Conservation (phyloP, 2,329 filamentous ascomycete genomes). For the Diaporthe sp. region DNA sequence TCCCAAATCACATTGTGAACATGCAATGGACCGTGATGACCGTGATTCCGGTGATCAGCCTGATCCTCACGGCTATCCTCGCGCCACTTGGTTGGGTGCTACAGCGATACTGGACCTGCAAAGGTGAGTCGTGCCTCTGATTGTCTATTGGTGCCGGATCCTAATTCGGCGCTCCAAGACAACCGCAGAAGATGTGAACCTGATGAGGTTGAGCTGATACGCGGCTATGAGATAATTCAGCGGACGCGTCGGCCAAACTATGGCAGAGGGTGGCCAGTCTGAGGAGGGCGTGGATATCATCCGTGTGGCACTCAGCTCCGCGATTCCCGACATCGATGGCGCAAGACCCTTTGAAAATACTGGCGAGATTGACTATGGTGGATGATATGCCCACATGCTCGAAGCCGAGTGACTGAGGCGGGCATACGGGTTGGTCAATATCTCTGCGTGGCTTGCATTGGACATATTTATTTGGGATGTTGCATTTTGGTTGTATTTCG, state of each 20-base stretch:
- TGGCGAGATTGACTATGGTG: neutral
- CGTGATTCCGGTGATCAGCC: slow-evolving; percentile 9
- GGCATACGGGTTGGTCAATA: neutral
- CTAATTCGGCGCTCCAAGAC: slow-evolving; percentile 22
- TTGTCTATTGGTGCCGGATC: slow-evolving; percentile 9
- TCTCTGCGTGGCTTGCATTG: neutral
- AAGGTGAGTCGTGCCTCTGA: slow-evolving; percentile 7
- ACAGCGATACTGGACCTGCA: slow-evolving; percentile 22
- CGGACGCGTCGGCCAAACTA: slow-evolving; percentile 26
- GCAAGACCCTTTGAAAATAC: neutral
- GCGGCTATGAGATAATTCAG: slow-evolving; percentile 27
- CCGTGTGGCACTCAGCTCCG: neutral
- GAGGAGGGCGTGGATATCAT: slow-evolving; percentile 4
- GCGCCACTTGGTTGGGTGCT: slow-evolving; percentile 28
- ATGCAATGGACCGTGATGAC: slow-evolving; percentile 31
- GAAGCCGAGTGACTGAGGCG: neutral
- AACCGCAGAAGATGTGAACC: neutral
- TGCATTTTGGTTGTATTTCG: neutral
- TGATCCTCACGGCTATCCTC: slow-evolving; percentile 28
- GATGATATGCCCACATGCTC: neutral
- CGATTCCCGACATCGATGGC: neutral
- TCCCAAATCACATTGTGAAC: slow-evolving; percentile 1
- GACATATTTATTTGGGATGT: neutral
- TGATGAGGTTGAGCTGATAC: slow-evolving; percentile 30
- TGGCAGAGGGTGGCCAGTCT: slow-evolving; percentile 29